These are phyloP conservation scores for Phytopythium ostracodes DNA, from an alignment of 352 stramenopile species.

Conservation along the genomic window DNA sequence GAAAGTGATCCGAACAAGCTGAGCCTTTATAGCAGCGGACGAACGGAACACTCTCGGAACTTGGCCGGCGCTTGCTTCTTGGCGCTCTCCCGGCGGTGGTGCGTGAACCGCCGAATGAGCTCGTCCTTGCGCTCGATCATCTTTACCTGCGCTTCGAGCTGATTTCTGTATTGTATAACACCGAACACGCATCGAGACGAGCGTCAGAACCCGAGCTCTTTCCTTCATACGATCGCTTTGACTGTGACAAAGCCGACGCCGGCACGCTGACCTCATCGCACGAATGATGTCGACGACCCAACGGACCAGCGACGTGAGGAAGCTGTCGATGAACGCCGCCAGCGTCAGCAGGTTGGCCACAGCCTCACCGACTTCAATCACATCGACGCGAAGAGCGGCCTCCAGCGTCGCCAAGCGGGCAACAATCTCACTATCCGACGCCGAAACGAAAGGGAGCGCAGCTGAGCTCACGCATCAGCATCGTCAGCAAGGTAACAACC, in stretches of 20 bases:
- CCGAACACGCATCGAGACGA: background rate
- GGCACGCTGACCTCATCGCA: background rate
- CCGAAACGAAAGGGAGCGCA: background rate
- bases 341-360: background rate
- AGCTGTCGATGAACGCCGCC: background rate
- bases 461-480: background rate
- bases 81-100: constrained; percentile 46
- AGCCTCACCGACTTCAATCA: background rate
- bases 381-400: background rate
- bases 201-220: background rate
- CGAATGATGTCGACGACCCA: background rate
- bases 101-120: constrained; percentile 50
- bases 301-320: background rate
- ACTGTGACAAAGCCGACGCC: no score
- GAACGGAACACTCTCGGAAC: constrained; percentile 47
- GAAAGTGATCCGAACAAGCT: no score
- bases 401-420: background rate
- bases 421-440: background rate
- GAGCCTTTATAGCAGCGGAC: constrained; percentile 23
- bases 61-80: constrained; percentile 33
- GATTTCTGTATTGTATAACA: constrained; percentile 22
- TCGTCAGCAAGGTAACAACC: background rate
- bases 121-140: constrained; percentile 59
- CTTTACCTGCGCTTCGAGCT: constrained; percentile 34
- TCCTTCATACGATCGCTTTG: background rate